phyloP scores from a whole-genome alignment of 257 asterid genomes.

The Anisodus acutangulus region DNA sequence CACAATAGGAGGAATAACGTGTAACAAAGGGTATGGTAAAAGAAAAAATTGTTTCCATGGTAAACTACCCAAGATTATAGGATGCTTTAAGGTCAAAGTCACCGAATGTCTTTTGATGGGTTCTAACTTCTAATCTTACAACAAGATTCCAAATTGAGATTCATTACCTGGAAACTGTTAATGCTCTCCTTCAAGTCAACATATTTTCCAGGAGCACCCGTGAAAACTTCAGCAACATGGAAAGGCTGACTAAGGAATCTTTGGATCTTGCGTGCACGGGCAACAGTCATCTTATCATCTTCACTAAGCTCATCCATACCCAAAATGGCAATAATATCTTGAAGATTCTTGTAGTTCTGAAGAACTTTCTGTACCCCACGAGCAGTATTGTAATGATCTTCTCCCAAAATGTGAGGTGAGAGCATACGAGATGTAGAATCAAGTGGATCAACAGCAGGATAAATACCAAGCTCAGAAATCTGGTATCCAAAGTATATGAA shows the following conservation, averaged over 20 bases:
- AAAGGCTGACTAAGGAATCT: slow-evolving; percentile 96
- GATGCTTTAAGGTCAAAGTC: neutral
- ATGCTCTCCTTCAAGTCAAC: slow-evolving; percentile 97
- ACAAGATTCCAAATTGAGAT: neutral
- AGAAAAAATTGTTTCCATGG: neutral
- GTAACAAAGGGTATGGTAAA: neutral
- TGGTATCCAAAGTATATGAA: slow-evolving; percentile 25
- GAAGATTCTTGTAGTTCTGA: slow-evolving; percentile 97
- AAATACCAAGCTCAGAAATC: slow-evolving; percentile 99
- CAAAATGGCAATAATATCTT: slow-evolving; percentile 96
- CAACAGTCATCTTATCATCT: slow-evolving; percentile 97
- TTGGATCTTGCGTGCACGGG: slow-evolving; percentile 95
- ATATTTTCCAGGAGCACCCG: slow-evolving; percentile 97
- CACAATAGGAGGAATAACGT: neutral
- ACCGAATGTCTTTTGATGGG: neutral
- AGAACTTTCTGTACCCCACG: slow-evolving; percentile 99
- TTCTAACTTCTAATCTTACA: neutral
- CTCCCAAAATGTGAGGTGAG: slow-evolving; percentile 95
- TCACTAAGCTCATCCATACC: slow-evolving; percentile 99
- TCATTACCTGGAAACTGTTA: slow-evolving; percentile 84
- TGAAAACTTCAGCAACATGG: slow-evolving; percentile 99
- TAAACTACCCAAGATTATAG: neutral
- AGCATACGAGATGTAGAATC: slow-evolving; percentile 99
- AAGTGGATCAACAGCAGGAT: slow-evolving; percentile 98
- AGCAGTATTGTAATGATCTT: slow-evolving; percentile 93